Percentiles rank a stretch among this genome's conserved stretches.
Conservation (phyloP, 75 land plant species). For the Gnetum montanum region DNA sequence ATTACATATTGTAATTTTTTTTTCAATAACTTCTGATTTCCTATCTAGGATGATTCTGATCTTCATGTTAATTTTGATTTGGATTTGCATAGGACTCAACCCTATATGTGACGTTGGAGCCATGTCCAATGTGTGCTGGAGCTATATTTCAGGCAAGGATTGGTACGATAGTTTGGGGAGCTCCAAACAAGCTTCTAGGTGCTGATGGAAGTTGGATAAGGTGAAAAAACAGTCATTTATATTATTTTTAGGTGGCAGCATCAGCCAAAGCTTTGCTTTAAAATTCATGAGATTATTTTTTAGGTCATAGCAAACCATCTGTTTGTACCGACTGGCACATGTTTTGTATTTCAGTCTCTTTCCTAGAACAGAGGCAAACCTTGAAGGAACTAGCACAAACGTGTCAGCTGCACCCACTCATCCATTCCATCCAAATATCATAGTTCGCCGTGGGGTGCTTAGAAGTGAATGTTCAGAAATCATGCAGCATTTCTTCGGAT, state of each 20-base stretch:
- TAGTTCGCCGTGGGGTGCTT: constrained; percentile 61
- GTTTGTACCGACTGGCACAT: background rate
- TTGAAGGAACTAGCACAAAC: constrained; percentile 3
- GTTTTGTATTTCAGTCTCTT: constrained; percentile 43
- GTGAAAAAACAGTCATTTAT: constrained; percentile 16
- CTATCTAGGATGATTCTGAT: too few species aligned
- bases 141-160: constrained; percentile 87
- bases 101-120: constrained; percentile 90
- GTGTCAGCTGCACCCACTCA: constrained; percentile 46
- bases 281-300: too few species aligned
- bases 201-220: constrained; percentile 98
- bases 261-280: too few species aligned
- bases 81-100: constrained; percentile 73
- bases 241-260: background rate
- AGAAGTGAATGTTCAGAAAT: constrained; percentile 61
- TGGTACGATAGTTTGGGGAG: constrained; percentile 78
- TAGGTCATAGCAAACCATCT: too few species aligned
- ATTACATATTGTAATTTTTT: too few species aligned
- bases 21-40: too few species aligned
- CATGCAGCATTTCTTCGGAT: constrained; percentile 75
- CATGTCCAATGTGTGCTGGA: constrained; percentile 97
- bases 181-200: constrained; percentile 81
- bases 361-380: constrained; percentile 27
- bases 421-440: constrained; percentile 81
- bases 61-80: too few species aligned